Base-by-base conservation (phyloP, 1,284 basidiomycete species). In the Cryptococcus wingfieldii region DNA sequence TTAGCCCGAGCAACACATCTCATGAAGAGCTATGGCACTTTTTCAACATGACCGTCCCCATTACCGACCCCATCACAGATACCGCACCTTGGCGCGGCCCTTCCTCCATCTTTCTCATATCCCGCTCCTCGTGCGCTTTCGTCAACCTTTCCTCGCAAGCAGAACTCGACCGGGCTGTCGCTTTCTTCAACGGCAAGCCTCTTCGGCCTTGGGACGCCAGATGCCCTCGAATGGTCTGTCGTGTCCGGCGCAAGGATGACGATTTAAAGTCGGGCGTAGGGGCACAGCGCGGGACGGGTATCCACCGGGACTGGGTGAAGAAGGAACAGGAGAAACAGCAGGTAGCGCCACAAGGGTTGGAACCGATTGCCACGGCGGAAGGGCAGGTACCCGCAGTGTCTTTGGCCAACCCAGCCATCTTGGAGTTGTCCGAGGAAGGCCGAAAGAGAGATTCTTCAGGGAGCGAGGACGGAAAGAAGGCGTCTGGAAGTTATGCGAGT, bases 121-220 rank as follows among this genome's bases (percentile, higher is more conserved):
- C 87, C 18, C 84, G 92, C 23, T 94, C 91, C 4, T 92, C 87
- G 66, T 97, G 94, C 73, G 90, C 90, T 4, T 97, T 98, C 69
- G 83, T 96, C 73, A 97, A 97, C 72, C 93, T 88, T 67, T 82
- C 83, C 48, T 83, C 81, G 0, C 83, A 86, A 63, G 76, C 69
- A 2, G 80, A 86, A 59, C 79, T 97, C 31, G 78, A 83, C 7
- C 77, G 79, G 0, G 90, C 90, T 0, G 88, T 94, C 53, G 66
- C 72, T 0, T 82, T 80, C 52, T 95, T 91, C 77, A 77, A 77
- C 83, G 90, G 55, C 3, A 59, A 67, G 27, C 63, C 68, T 0
- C 62, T 77, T 5, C 67, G 76, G n/a, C 73, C 75, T 1, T 74
- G 79, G 59, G 90, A 95, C 68, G 77, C 83, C 9, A 79, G 85